Percentiles rank a stretch among this genome's conserved stretches.
Evolutionary conservation across 2,329 filamentous ascomycete species (phyloP).

Genomic region (Ophiostoma australiae): DNA sequence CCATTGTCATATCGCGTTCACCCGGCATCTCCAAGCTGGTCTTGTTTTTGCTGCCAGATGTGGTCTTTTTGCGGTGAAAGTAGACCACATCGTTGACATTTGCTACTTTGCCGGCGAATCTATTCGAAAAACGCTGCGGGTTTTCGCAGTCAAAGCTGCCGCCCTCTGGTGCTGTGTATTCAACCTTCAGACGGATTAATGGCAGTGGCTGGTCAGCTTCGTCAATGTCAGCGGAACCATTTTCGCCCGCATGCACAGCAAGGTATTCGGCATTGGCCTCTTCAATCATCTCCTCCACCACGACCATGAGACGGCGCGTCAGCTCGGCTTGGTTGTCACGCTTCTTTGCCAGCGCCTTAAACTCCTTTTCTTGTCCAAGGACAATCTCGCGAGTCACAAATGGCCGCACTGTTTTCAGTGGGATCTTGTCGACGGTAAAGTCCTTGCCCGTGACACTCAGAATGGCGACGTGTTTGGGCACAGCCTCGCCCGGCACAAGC

Average conservation of each 20-base stretch:
- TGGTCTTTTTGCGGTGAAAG: slow-evolving; percentile 84
- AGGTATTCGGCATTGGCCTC: slow-evolving; percentile 79
- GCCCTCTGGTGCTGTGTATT: slow-evolving; percentile 79
- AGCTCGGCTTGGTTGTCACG: slow-evolving; percentile 79
- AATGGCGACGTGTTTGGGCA: slow-evolving; percentile 84
- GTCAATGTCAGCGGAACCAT: slow-evolving; percentile 53
- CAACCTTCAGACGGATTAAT: slow-evolving; percentile 82
- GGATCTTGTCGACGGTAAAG: slow-evolving; percentile 73
- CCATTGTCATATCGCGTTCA: slow-evolving; percentile 56
- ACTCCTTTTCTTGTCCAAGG: slow-evolving; percentile 67
- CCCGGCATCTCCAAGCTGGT: slow-evolving; percentile 44
- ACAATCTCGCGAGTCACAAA: slow-evolving; percentile 83
- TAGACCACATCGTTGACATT: slow-evolving; percentile 92
- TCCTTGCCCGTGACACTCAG: slow-evolving; percentile 76
- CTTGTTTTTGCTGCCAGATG: slow-evolving; percentile 39
- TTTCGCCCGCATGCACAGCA: slow-evolving; percentile 60
- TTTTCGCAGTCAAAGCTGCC: slow-evolving; percentile 89
- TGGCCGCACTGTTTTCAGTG: slow-evolving; percentile 81
- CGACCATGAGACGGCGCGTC: slow-evolving; percentile 66
- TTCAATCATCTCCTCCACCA: slow-evolving; percentile 83
- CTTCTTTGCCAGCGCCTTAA: slow-evolving; percentile 71
- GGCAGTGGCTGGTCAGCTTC: slow-evolving; percentile 66
- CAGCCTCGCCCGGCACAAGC: slow-evolving; percentile 80
- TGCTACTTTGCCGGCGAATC: slow-evolving; percentile 83
- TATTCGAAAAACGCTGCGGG: slow-evolving; percentile 89